Evolutionary conservation across 805 yeast species (phyloP).

Genomic region (Kazachstania psychrophila): DNA sequence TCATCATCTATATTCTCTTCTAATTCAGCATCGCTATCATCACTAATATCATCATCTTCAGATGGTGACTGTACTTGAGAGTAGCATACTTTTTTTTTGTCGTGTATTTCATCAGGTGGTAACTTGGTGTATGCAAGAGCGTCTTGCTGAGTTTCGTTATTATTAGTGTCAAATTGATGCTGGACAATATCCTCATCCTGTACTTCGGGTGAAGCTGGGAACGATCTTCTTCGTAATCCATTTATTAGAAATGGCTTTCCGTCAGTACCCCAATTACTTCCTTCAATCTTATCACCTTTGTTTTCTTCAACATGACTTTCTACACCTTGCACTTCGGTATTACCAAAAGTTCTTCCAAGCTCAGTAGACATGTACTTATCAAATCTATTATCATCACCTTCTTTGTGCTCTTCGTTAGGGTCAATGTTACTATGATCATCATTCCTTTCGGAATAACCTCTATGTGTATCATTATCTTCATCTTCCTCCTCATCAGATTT

Average conservation of each 20-base stretch:
- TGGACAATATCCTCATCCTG: conserved; percentile 29
- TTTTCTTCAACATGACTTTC: conserved; percentile 12
- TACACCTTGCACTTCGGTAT: conserved; percentile 3
- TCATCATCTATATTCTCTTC: conserved; percentile 11
- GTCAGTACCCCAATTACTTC: neutral
- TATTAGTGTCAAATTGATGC: conserved; percentile 35
- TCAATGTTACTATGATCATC: too few species aligned
- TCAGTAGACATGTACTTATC: conserved; percentile 25
- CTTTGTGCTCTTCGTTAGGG: conserved; percentile 13
- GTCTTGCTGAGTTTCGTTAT: conserved; percentile 62
- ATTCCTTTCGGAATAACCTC: too few species aligned
- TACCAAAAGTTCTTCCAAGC: conserved; percentile 15
- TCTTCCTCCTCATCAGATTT: conserved; percentile 10
- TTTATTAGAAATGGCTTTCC: conserved; percentile 9
- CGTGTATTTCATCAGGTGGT: too few species aligned
- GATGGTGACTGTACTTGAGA: conserved; percentile 11
- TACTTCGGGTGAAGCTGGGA: conserved; percentile 11
- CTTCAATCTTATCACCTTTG: conserved; percentile 7
- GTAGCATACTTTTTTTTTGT: conserved; percentile 14
- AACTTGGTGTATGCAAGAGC: too few species aligned
- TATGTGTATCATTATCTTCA: conserved; percentile 7
- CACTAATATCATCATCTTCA: conserved; percentile 13
- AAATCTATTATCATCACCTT: conserved; percentile 16
- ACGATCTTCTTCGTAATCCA: conserved; percentile 9
- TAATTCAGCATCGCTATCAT: conserved; percentile 10